A percentile compares a stretch with the other conserved stretches of the same genome.
Evolutionary conservation across 768 basidiomycete species (phyloP).

Genomic region (Cubamyces lactineus): DNA sequence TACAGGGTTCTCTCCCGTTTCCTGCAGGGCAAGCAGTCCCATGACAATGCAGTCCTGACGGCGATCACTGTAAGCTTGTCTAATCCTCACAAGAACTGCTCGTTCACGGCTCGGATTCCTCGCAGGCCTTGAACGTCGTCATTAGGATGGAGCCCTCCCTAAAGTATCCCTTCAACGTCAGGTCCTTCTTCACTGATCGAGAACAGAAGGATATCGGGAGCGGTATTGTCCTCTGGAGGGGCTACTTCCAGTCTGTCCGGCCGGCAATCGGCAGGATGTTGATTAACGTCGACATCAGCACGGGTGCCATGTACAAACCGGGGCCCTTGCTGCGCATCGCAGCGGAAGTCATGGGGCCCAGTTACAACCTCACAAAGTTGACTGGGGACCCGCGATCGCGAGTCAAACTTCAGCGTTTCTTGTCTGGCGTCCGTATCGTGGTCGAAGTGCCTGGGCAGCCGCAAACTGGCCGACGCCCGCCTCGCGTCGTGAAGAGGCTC

Average conservation of each 20-base stretch:
- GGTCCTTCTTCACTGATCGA: slow-evolving; percentile 70
- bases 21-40: slow-evolving; percentile 63
- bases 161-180: slow-evolving; percentile 69
- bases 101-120: background rate
- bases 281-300: slow-evolving; percentile 78
- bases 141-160: slow-evolving; percentile 75
- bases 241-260: slow-evolving; percentile 80
- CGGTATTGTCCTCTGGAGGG: slow-evolving; percentile 75
- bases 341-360: slow-evolving; percentile 52
- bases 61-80: slow-evolving; percentile 57
- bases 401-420: slow-evolving; percentile 56
- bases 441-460: slow-evolving; percentile 36
- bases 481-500: slow-evolving; percentile 66
- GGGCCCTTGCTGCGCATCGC: slow-evolving; percentile 64
- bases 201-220: slow-evolving; percentile 58
- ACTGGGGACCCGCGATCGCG: slow-evolving; percentile 44
- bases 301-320: slow-evolving; percentile 73
- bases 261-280: slow-evolving; percentile 66
- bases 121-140: slow-evolving; percentile 72
- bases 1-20: slow-evolving; percentile 65
- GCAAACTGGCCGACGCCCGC: slow-evolving; percentile 35
- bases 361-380: slow-evolving; percentile 15
- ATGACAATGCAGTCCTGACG: slow-evolving; percentile 69
- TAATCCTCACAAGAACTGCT: background rate
- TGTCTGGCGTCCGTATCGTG: slow-evolving; percentile 54